Percentiles rank a stretch among this genome's conserved stretches.
These are phyloP conservation scores for Kwoniella dendrophila DNA, from an alignment of 768 basidiomycete genomes.

Conservation along the genomic window DNA sequence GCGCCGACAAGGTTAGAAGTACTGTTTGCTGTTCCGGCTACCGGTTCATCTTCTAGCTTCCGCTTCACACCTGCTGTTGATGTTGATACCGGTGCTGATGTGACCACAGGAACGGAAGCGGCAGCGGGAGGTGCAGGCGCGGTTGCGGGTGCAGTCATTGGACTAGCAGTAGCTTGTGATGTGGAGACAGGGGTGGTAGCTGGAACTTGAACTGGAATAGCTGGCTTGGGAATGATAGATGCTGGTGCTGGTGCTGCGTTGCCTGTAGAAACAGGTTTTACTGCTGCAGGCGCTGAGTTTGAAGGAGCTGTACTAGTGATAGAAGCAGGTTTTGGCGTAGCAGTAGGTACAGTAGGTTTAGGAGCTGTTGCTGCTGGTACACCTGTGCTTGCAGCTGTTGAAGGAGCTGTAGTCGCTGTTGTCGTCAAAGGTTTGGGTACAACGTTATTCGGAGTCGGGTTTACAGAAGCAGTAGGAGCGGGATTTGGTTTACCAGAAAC, in stretches of 20 bases:
- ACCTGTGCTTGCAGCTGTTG: not conserved
- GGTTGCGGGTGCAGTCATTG: not conserved
- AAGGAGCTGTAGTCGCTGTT: not conserved
- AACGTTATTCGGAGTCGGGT: not conserved
- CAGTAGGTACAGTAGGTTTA: not conserved
- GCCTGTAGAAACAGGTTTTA: too few species aligned
- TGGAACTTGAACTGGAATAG: too few species aligned
- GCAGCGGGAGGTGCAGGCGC: not conserved
- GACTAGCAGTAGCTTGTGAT: not conserved
- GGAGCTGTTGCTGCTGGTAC: too few species aligned
- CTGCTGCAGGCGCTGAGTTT: too few species aligned
- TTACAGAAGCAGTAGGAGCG: not conserved
- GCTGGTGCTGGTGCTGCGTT: too few species aligned
- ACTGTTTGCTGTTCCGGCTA: not conserved
- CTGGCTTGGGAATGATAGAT: not conserved
- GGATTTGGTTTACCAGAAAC: not conserved
- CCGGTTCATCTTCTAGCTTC: constrained; percentile 26
- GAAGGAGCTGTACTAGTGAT: not conserved
- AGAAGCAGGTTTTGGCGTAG: too few species aligned
- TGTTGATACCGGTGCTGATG: constrained; percentile 14
- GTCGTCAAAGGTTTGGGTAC: too few species aligned
- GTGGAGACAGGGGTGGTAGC: too few species aligned
- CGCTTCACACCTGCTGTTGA: constrained; percentile 21
- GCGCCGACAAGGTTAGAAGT: constrained; percentile 1
- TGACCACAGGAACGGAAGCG: not conserved